A percentile compares a stretch with the other conserved stretches of the same genome.
phyloP scores from a whole-genome alignment of 371 early-diverging fungal genomes.

The Mucor ambiguus region DNA sequence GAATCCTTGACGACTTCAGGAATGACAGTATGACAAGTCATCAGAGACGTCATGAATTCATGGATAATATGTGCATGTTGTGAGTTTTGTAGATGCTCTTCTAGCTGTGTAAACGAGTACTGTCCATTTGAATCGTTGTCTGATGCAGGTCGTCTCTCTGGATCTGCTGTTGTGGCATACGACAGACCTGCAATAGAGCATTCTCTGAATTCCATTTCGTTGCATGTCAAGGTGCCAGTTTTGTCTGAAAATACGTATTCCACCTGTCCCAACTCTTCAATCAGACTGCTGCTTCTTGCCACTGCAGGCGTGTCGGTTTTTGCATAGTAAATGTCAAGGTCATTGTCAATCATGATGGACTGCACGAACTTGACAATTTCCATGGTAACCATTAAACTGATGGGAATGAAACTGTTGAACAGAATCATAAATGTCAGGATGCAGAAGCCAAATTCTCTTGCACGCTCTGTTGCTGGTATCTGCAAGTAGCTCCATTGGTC shows the following conservation, averaged over 20 bases:
- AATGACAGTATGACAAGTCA: conserved; percentile 98
- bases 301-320: conserved; percentile 83
- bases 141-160: conserved; percentile 50
- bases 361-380: conserved; percentile 88
- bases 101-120: conserved; percentile 67
- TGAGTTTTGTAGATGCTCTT: conserved; percentile 42
- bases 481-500: conserved; percentile 38
- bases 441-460: conserved; percentile 61
- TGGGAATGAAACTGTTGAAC: conserved; percentile 91
- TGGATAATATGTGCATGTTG: conserved; percentile 49
- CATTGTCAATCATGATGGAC: conserved; percentile 77
- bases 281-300: conserved; percentile 85
- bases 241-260: conserved; percentile 88
- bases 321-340: conserved; percentile 86
- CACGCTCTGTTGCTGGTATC: conserved; percentile 28
- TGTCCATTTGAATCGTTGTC: conserved; percentile 40
- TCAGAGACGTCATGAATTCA: conserved; percentile 78
- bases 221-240: conserved; percentile 96
- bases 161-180: conserved; percentile 72
- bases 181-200: conserved; percentile 78
- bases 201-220: conserved; percentile 94
- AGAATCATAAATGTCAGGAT: conserved; percentile 87
- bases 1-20: conserved; percentile 68
- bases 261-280: conserved; percentile 95
- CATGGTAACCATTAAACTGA: conserved; percentile 91